Conservation (phyloP, 768 basidiomycete species). For the Pleurotus platypus region DNA sequence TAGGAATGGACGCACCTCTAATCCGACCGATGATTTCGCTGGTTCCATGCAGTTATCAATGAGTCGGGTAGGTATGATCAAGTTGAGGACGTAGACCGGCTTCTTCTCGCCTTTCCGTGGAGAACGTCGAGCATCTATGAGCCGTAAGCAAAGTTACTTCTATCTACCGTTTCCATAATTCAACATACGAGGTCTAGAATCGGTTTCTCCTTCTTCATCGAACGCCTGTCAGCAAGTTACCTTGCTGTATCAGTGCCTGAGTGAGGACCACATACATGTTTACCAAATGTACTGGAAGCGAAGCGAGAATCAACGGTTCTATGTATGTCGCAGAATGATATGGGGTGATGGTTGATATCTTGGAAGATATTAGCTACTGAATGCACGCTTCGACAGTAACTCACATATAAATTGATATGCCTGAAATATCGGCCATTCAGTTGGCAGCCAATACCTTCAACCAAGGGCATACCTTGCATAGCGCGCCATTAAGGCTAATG, state of each 20-base stretch:
- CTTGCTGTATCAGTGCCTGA: neutral
- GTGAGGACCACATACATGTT: slow-evolving; percentile 47
- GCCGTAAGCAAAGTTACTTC: slow-evolving; percentile 11
- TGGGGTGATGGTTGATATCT: slow-evolving; percentile 81
- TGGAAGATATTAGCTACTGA: neutral
- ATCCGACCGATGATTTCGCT: slow-evolving; percentile 61
- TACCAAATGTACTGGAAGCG: slow-evolving; percentile 65
- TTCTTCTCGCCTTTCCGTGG: slow-evolving; percentile 77
- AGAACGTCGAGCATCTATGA: slow-evolving; percentile 58
- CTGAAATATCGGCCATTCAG: slow-evolving; percentile 35
- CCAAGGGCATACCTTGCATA: slow-evolving; percentile 55
- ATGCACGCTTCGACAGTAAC: slow-evolving; percentile 16
- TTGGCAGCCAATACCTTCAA: slow-evolving; percentile 11
- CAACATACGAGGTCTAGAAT: slow-evolving; percentile 39
- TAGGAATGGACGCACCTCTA: slow-evolving; percentile 47
- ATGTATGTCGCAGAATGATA: slow-evolving; percentile 65
- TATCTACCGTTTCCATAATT: neutral
- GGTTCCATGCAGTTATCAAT: slow-evolving; percentile 83
- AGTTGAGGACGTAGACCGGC: slow-evolving; percentile 80
- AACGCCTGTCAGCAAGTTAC: slow-evolving; percentile 47
- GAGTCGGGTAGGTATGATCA: slow-evolving; percentile 59
- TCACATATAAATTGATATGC: slow-evolving; percentile 85
- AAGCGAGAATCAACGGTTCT: slow-evolving; percentile 65
- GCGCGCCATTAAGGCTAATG: slow-evolving; percentile 73
- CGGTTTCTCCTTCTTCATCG: slow-evolving; percentile 58